Percentiles rank a stretch among this genome's conserved stretches.
Conservation (phyloP, 148 eudicot genomes). For the Fagopyrum esculentum region DNA sequence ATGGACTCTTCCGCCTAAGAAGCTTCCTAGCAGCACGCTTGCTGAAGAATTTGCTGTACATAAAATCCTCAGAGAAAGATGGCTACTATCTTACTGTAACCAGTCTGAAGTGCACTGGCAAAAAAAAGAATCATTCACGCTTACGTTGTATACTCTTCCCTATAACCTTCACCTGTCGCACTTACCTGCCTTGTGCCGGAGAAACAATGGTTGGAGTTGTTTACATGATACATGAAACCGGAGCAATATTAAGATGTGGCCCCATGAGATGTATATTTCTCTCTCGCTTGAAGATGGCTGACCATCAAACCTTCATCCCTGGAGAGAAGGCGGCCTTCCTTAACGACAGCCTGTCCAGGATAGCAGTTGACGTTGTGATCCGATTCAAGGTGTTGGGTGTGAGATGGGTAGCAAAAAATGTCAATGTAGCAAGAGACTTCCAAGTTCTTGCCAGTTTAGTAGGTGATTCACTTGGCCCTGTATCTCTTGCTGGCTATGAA, state of each 20-base stretch:
- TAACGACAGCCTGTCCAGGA: constrained; percentile 28
- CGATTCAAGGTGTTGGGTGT: constrained; percentile 30
- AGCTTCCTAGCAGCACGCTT: constrained; percentile 18
- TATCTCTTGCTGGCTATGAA: constrained; percentile 31
- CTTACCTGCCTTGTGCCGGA: constrained; percentile 33
- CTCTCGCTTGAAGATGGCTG: constrained; percentile 28
- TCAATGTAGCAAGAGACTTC: constrained; percentile 19
- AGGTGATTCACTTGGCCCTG: constrained; percentile 43
- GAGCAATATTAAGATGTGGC: constrained; percentile 37
- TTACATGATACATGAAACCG: constrained; percentile 10
- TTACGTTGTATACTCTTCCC: constrained; percentile 15
- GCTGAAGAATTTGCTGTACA: constrained; percentile 18
- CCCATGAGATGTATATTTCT: constrained; percentile 32
- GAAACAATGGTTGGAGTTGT: constrained; percentile 44
- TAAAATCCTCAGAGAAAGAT: constrained; percentile 22
- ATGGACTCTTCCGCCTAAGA: constrained; percentile 16
- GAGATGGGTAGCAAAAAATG: constrained; percentile 29
- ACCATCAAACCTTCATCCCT: neutral
- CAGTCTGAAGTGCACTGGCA: constrained; percentile 29
- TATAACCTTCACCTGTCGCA: constrained; percentile 28
- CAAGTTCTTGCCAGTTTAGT: constrained; percentile 36
- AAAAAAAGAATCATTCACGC: constrained; percentile 12
- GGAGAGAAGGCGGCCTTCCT: constrained; percentile 15
- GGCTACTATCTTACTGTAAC: constrained; percentile 46
- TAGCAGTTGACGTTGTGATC: constrained; percentile 34